Base-by-base conservation (phyloP, 2,329 filamentous ascomycete genomes). In the Emericellopsis cladophorae region DNA sequence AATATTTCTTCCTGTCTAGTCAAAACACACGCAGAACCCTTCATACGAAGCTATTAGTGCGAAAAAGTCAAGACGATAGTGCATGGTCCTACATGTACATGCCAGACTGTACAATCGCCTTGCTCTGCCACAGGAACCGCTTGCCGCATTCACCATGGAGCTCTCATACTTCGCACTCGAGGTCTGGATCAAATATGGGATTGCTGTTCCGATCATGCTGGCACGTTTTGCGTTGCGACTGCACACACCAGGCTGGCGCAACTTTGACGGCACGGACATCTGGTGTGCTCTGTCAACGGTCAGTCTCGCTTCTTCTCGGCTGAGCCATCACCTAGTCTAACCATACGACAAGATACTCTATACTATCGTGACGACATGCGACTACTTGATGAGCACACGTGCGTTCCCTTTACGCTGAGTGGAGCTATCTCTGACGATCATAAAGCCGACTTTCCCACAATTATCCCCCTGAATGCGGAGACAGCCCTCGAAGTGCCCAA, bases 381-480 rank as follows among this genome's bases (percentile, higher is more conserved):
- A 40, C 31, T 40, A 40, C 26, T 16, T 40, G 8, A 21, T 42
- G 14, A 39, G 29, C 21, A 39, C 37, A n/a, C 41, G 41, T 42
- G 11, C 16, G 36, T 35, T 14, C 33, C 14, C 24, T 16, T 33
- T 36, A 16, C 16, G n/a, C 18, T 21, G 5, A 21, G 18, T 4
- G 18, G 18, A 21, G 18, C 29, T 32, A 29, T 11, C 26, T 3
- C 31, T 32, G 31, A 32, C 15, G 31, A 12, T 32, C 11, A 31
- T 2, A 23, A 14, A 40, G 39, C 39, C n/a, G 31, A 24, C n/a
- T 42, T 36, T 14, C 41, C 41, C 15, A 39, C 41, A n/a, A 42
- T 37, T 32, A 36, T 39, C 16, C 29, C 15, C 21, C 37, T 42
- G n/a, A 31, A 42, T n/a, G 36, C 39, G 22, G 31, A 33, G 10